These are phyloP conservation scores for Colletotrichum chrysophilum DNA, from an alignment of 2,329 filamentous ascomycete genomes.

Conservation along the genomic window DNA sequence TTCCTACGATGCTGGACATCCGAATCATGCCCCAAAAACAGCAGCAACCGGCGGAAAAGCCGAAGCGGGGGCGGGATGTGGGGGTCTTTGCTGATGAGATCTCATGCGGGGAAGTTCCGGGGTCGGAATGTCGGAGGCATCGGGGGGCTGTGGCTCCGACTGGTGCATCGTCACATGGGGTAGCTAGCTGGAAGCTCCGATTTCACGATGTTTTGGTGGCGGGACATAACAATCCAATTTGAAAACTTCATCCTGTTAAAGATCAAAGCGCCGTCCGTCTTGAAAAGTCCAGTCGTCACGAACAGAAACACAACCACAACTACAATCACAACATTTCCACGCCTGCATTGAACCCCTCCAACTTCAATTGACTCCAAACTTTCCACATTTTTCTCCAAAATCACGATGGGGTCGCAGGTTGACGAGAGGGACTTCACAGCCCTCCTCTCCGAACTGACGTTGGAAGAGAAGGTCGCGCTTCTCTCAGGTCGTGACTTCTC, in stretches of 20 bases:
- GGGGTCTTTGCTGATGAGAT: background rate
- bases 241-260: background rate
- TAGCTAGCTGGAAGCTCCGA: background rate
- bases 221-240: background rate
- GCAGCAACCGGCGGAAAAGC: background rate
- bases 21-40: background rate
- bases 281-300: background rate
- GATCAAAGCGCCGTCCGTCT: background rate
- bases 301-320: background rate
- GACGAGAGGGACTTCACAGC: constrained; percentile 11
- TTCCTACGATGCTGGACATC: background rate
- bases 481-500: constrained; percentile 22
- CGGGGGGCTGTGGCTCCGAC: background rate
- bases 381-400: background rate
- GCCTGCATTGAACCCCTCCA: background rate
- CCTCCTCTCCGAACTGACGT: constrained; percentile 1
- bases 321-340: background rate
- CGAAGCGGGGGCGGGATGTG: background rate
- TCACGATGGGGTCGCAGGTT: background rate
- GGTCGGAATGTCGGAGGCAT: constrained; percentile 1
- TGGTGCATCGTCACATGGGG: background rate
- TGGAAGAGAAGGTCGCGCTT: constrained; percentile 17
- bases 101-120: constrained; percentile 5
- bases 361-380: background rate
- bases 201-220: background rate